phyloP scores from a whole-genome alignment of 2,329 filamentous ascomycete species.

The Colletotrichum incanum region DNA sequence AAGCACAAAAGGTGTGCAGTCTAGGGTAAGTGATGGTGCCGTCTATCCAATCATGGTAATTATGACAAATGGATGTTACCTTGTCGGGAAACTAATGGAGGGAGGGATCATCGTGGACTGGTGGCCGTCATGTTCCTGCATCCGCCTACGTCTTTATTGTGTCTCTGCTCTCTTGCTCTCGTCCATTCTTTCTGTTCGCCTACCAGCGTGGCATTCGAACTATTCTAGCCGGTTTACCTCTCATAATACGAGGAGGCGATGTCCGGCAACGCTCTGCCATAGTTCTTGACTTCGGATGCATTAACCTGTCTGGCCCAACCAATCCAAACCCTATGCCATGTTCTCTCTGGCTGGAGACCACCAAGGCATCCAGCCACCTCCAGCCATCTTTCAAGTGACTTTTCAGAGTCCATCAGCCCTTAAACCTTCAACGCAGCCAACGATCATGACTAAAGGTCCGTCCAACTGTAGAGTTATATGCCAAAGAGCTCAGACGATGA shows the following conservation, averaged over 20 bases:
- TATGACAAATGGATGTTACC: not conserved
- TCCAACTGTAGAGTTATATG: not conserved
- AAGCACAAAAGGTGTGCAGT: not conserved
- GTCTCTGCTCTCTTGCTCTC: not conserved
- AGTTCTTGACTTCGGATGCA: constrained; percentile 2
- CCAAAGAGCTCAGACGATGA: not conserved
- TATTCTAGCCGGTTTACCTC: constrained; percentile 16
- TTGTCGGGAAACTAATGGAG: not conserved
- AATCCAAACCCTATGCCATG: not conserved
- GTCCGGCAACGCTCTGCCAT: constrained; percentile 25
- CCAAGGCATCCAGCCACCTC: not conserved
- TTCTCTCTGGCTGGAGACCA: not conserved
- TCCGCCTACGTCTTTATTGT: constrained; percentile 17
- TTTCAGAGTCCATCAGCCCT: not conserved
- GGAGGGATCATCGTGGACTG: constrained; percentile 2
- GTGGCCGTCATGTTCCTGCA: constrained; percentile 36
- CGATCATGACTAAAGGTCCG: constrained; percentile 2
- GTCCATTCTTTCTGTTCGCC: constrained; percentile 1
- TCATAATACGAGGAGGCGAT: constrained; percentile 19
- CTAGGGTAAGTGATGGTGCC: not conserved
- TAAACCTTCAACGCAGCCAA: constrained; percentile 7
- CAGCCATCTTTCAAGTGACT: not conserved
- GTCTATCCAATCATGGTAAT: not conserved
- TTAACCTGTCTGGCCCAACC: not conserved
- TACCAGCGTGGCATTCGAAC: constrained; percentile 10